Evolutionary conservation across 306 rosid genomes (phyloP).

Genomic region (Sesbania bispinosa): DNA sequence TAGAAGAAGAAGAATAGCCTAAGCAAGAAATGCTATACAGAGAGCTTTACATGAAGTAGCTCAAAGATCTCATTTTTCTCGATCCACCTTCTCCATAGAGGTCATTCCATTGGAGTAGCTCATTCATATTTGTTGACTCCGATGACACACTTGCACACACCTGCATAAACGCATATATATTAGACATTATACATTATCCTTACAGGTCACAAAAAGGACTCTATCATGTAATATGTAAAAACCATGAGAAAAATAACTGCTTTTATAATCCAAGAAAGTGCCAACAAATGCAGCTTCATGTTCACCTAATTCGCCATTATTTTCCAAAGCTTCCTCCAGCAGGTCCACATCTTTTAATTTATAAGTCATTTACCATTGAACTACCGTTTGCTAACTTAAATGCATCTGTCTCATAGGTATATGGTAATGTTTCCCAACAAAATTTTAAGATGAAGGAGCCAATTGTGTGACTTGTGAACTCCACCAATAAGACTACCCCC

Average conservation of each 20-base stretch:
- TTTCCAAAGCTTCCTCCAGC: too few relatives aligned
- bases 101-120: conserved; percentile 95
- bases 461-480: too few relatives aligned
- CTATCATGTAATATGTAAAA: not conserved
- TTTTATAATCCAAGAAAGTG: too few relatives aligned
- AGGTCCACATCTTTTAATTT: not conserved
- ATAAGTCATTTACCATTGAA: not conserved
- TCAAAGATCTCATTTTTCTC: conserved; percentile 81
- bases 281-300: too few relatives aligned
- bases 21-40: conserved; percentile 51
- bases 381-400: not conserved
- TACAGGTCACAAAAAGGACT: not conserved
- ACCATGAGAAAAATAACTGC: too few relatives aligned
- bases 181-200: not conserved
- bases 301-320: too few relatives aligned
- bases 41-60: conserved; percentile 89
- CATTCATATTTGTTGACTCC: conserved; percentile 89
- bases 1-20: conserved; percentile 44
- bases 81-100: conserved; percentile 99
- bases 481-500: too few relatives aligned
- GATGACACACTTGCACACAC: conserved; percentile 98
- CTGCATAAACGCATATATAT: conserved; percentile 35
- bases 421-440: not conserved
- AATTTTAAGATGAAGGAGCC: not conserved
- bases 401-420: not conserved